Base-by-base conservation (phyloP, 805 yeast species). In the Nakazawaea wyomingensis region DNA sequence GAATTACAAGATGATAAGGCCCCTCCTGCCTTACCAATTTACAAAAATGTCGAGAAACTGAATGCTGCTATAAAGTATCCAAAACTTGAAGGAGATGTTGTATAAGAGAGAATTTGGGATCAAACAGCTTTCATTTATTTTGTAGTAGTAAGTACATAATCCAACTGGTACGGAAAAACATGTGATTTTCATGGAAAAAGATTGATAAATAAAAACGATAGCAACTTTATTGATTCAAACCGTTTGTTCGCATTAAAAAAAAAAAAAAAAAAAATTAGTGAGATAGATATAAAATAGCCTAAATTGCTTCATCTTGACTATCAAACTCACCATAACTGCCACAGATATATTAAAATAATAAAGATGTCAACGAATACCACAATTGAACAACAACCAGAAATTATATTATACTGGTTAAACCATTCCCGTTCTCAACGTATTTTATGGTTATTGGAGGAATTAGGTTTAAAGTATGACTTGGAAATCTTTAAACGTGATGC, bases 41-140 rank as follows among this genome's bases (percentile, higher is more conserved):
- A 81, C 56, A 75, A 71, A 48, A 78, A 80, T 53, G 78, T 81
- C 7, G 90, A 84, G 50, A 79, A 76, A 55, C 83, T 85, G 4
- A 65, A 65, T 42, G 62, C 65, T 17, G 64, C 74, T 10, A 63
- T 75, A 1, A 67, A 64, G 28, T 74, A 72, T 48, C 64, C 64
- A 18, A 53, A 53, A 16, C 5, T 18, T 7, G 59, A 57, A 39
- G 42, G 31, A 32, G 36, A 17, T 9, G 4, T 8, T 4, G 2
- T 34, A 17, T 35, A 26, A 17, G 3, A 14, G n/a, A n/a, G n/a
- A n/a, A n/a, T n/a, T n/a, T n/a, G n/a, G n/a, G n/a, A n/a, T n/a
- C n/a, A n/a, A 22, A 35, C 14, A 26, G 14, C 4, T 24, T 24
- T 24, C 27, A 11, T 9, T 24, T 24, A 24, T n/a, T n/a, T n/a